A percentile compares a stretch with the other conserved stretches of the same genome.
These are phyloP conservation scores for Zasmidium cellare DNA, from an alignment of 2,329 filamentous ascomycete genomes.

Conservation along the genomic window DNA sequence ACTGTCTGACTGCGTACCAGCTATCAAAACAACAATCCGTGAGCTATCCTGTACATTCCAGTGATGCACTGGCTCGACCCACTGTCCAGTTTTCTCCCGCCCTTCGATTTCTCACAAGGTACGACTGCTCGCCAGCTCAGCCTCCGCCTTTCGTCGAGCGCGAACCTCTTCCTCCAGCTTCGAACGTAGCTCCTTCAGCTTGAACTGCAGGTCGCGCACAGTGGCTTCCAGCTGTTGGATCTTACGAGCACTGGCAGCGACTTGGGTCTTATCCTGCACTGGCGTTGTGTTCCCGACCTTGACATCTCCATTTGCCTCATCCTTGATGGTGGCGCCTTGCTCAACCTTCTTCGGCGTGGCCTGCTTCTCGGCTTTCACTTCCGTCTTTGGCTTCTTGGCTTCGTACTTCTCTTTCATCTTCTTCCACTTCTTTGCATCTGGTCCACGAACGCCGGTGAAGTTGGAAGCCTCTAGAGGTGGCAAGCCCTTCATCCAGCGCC, in stretches of 20 bases:
- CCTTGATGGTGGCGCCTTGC: background rate
- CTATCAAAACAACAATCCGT: too few species aligned
- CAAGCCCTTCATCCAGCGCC: background rate
- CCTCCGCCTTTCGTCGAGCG: background rate
- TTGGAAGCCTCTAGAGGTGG: background rate
- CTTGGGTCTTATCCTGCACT: background rate
- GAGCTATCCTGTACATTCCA: too few species aligned
- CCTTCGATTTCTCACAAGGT: background rate
- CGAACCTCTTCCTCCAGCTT: background rate
- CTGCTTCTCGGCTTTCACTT: background rate
- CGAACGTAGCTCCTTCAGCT: background rate
- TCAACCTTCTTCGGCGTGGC: background rate
- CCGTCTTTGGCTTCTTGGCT: background rate
- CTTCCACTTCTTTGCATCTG: background rate
- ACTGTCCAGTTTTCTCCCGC: background rate
- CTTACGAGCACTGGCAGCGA: background rate
- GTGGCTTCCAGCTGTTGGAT: background rate
- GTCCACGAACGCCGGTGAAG: background rate
- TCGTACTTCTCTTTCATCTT: background rate
- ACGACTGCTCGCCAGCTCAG: background rate
- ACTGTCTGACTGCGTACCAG: too few species aligned
- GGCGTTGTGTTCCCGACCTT: background rate
- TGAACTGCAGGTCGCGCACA: background rate
- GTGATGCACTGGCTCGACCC: too few species aligned
- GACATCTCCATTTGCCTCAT: background rate